Evolutionary conservation across 1,284 basidiomycete species (phyloP).

Genomic region (Nidula niveotomentosa): DNA sequence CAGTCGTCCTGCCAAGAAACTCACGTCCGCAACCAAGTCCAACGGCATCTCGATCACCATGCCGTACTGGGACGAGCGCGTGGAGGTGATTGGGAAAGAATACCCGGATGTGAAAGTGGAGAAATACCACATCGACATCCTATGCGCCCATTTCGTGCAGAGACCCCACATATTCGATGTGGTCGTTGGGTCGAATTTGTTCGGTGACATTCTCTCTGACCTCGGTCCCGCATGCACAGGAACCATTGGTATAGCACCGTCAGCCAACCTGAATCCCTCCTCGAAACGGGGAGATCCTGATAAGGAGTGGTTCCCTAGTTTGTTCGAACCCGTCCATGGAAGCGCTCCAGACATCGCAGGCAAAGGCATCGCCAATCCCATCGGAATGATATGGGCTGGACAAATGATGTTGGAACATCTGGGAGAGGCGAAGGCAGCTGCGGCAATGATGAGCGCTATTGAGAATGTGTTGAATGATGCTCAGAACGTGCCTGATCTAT

Average conservation of each 20-base stretch:
- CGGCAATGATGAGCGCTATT: conserved; percentile 47
- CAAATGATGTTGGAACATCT: conserved; percentile 56
- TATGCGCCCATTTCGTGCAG: conserved; percentile 46
- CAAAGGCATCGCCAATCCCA: conserved; percentile 73
- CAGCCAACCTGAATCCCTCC: conserved; percentile 53
- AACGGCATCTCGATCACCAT: conserved; percentile 47
- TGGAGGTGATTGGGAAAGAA: conserved; percentile 45
- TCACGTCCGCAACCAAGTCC: conserved; percentile 54
- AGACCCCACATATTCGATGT: conserved; percentile 52
- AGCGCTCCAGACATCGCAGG: conserved; percentile 78
- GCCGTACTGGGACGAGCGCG: conserved; percentile 48
- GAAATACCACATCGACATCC: conserved; percentile 51
- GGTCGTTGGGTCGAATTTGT: conserved; percentile 53
- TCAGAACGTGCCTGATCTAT: conserved; percentile 18
- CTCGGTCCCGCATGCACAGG: conserved; percentile 55
- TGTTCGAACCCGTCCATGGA: conserved; percentile 57
- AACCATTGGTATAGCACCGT: conserved; percentile 59
- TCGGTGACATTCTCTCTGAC: conserved; percentile 56
- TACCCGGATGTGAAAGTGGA: conserved; percentile 52
- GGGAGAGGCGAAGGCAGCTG: conserved; percentile 49
- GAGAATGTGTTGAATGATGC: conserved; percentile 35
- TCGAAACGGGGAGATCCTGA: conserved; percentile 19
- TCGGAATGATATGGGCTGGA: conserved; percentile 66
- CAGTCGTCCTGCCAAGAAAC: conserved; percentile 43
- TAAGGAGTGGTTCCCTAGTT: conserved; percentile 37